Conservation (phyloP, 495 filamentous ascomycete species). For the Hypoxylon fuscum region DNA sequence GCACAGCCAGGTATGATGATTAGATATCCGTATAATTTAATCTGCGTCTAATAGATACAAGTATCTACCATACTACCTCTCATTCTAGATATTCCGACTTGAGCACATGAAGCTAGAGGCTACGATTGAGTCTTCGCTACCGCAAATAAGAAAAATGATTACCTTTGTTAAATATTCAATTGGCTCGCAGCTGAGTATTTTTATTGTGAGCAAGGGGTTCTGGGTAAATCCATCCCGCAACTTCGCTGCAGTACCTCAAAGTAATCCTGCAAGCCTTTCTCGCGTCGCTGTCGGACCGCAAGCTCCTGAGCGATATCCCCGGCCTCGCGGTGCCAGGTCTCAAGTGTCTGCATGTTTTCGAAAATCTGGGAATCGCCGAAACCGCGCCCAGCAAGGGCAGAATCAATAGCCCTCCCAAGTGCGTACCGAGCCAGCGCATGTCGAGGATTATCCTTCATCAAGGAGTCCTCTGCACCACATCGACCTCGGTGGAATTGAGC, state of each 20-base stretch:
- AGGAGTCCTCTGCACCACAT: constrained; percentile 5
- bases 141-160: no score
- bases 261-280: constrained; percentile 28
- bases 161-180: no score
- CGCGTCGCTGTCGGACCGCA: constrained; percentile 21
- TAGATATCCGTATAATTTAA: no score
- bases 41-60: no score
- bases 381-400: constrained; percentile 22
- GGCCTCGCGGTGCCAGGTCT: constrained; percentile 35
- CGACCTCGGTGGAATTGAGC: constrained; percentile 29
- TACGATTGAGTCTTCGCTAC: no score
- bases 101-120: no score
- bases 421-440: constrained; percentile 34
- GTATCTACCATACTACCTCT: no score
- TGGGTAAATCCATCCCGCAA: neutral
- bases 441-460: constrained; percentile 18
- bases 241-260: constrained; percentile 14
- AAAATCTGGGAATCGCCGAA: constrained; percentile 31
- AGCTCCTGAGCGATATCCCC: constrained; percentile 21
- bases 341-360: constrained; percentile 33
- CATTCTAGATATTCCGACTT: no score
- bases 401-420: constrained; percentile 22
- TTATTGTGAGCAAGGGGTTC: constrained; percentile 13
- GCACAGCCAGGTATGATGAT: neutral
- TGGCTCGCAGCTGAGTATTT: no score